Percentiles rank a stretch among this genome's conserved stretches.
Conservation (phyloP, 805 yeast species). For the Candida pseudoglaebosa region DNA sequence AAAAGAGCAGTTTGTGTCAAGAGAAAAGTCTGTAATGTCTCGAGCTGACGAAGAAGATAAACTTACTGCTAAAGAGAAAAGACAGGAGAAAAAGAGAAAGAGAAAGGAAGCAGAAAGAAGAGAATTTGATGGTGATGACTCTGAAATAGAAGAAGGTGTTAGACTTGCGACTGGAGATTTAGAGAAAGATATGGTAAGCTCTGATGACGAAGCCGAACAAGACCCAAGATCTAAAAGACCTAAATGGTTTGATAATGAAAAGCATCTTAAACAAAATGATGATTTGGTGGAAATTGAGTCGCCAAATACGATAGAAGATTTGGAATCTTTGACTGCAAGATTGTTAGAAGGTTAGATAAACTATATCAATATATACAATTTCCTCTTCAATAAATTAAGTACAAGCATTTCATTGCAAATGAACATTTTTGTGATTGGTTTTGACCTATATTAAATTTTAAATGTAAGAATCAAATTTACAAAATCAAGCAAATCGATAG, state of each 20-base stretch:
- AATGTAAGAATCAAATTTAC: too few species aligned
- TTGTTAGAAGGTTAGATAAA: conserved; percentile 25
- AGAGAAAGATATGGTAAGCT: conserved; percentile 43
- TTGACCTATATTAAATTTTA: too few species aligned
- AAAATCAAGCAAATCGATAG: too few species aligned
- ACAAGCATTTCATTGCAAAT: too few species aligned
- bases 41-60: conserved; percentile 77
- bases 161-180: conserved; percentile 33
- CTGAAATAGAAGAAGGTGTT: conserved; percentile 30
- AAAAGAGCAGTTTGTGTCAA: conserved; percentile 59
- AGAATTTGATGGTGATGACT: conserved; percentile 38
- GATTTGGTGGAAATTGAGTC: conserved; percentile 70
- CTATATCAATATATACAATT: too few species aligned
- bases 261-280: conserved; percentile 16
- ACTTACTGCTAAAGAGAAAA: conserved; percentile 67
- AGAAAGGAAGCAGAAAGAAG: conserved; percentile 74
- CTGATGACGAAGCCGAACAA: conserved; percentile 24
- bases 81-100: conserved; percentile 82
- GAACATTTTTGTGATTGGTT: too few species aligned
- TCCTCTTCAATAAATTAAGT: too few species aligned
- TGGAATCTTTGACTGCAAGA: conserved; percentile 77
- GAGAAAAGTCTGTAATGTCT: conserved; percentile 68
- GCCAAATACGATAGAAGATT: conserved; percentile 88
- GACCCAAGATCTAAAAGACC: conserved; percentile 39
- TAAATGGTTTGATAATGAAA: conserved; percentile 43